Percentiles rank a stretch among this genome's conserved stretches.
These are phyloP conservation scores for Elsinoe perseae DNA, from an alignment of 2,329 filamentous ascomycete species.

Conservation along the genomic window DNA sequence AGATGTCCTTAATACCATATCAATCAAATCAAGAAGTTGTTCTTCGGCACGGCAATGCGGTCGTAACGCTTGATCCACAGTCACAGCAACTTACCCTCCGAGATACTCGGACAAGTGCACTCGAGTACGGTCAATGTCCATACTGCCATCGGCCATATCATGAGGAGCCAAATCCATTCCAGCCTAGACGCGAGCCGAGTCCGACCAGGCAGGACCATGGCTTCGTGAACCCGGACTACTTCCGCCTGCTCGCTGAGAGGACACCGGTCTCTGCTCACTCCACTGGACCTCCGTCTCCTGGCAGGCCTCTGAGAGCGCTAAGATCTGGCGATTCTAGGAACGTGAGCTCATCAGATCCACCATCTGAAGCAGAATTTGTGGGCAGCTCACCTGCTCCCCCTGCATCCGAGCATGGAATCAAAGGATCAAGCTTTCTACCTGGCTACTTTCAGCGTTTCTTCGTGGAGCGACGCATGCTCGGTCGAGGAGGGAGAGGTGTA, in stretches of 20 bases:
- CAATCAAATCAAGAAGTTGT: constrained; percentile 70
- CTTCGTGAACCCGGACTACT: constrained; percentile 88
- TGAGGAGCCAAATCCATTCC: constrained; percentile 37
- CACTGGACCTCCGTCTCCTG: constrained; percentile 42
- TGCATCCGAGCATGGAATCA: constrained; percentile 58
- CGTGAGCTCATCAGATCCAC: constrained; percentile 30
- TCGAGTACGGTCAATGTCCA: constrained; percentile 69
- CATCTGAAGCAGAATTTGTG: constrained; percentile 45
- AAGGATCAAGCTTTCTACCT: constrained; percentile 77
- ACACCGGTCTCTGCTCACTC: constrained; percentile 44
- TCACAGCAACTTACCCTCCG: constrained; percentile 81
- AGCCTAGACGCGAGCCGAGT: constrained; percentile 29
- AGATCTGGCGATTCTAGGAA: constrained; percentile 28
- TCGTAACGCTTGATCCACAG: constrained; percentile 81
- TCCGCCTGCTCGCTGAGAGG: constrained; percentile 74
- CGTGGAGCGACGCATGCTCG: constrained; percentile 76
- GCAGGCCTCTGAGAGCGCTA: constrained; percentile 36
- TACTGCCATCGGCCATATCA: constrained; percentile 71
- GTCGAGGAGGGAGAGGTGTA: constrained; percentile 86
- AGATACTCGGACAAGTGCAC: constrained; percentile 45
- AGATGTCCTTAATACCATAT: constrained; percentile 69
- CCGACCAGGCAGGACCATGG: constrained; percentile 44
- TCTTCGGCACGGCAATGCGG: constrained; percentile 83
- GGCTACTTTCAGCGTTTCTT: constrained; percentile 94
- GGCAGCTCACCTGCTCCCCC: constrained; percentile 36